Percentiles rank a stretch among this genome's conserved stretches.
These are phyloP conservation scores for Lophiostoma macrostomum DNA, from an alignment of 495 filamentous ascomycete genomes.

Conservation along the genomic window DNA sequence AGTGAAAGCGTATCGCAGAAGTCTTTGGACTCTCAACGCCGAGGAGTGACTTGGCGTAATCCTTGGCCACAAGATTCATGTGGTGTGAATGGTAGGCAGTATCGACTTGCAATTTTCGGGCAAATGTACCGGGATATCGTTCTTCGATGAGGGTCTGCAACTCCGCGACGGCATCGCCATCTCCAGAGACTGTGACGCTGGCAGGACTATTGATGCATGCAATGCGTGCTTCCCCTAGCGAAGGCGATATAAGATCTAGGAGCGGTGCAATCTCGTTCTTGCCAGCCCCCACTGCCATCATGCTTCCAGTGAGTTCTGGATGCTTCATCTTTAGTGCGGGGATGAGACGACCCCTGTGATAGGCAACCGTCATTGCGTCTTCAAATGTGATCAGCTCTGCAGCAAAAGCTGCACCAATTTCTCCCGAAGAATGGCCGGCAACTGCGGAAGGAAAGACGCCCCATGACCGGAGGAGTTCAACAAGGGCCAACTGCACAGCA, in stretches of 20 bases:
- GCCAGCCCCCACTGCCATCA: no score
- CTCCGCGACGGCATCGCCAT: constrained; percentile 6
- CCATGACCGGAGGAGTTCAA: constrained; percentile 34
- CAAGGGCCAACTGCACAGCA: constrained; percentile 29
- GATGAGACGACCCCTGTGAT: constrained; percentile 37
- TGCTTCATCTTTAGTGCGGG: not conserved
- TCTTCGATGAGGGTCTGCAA: constrained; percentile 4
- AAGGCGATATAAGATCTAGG: constrained; percentile 6
- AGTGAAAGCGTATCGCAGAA: no score
- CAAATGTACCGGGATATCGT: constrained; percentile 22
- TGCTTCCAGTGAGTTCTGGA: constrained; percentile 4
- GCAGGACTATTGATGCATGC: constrained; percentile 25
- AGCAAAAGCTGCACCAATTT: constrained; percentile 64
- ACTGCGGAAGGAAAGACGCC: constrained; percentile 42
- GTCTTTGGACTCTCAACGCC: not conserved
- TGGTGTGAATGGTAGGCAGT: constrained; percentile 27
- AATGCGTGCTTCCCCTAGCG: constrained; percentile 7
- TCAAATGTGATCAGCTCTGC: constrained; percentile 47
- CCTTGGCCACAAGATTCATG: constrained; percentile 9
- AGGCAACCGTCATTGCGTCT: constrained; percentile 47
- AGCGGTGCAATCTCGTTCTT: no score
- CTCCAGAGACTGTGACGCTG: constrained; percentile 25
- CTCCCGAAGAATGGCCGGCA: constrained; percentile 60
- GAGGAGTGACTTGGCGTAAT: constrained; percentile 1
- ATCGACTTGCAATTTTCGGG: constrained; percentile 20